phyloP scores from a whole-genome alignment of 2,329 filamentous ascomycete species.

The Scorias spongiosa region DNA sequence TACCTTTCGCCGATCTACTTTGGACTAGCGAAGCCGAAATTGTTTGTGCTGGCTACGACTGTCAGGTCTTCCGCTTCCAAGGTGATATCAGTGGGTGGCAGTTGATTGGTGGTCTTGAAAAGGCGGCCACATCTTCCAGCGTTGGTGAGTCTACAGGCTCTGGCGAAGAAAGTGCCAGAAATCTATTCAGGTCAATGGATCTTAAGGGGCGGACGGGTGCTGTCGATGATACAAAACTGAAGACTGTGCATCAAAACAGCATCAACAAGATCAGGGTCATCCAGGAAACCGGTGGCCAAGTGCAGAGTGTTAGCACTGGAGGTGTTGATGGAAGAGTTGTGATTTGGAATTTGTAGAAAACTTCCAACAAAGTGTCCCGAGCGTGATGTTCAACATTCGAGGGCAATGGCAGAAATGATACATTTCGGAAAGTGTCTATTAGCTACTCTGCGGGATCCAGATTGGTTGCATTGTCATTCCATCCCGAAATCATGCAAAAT shows the following conservation, averaged over 20 bases:
- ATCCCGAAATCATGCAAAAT: no score
- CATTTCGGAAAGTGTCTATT: no score
- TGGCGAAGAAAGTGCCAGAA: conserved; percentile 81
- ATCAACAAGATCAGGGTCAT: conserved; percentile 72
- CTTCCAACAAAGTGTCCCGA: no score
- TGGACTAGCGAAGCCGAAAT: conserved; percentile 91
- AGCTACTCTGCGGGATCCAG: no score
- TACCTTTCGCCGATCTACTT: conserved; percentile 83
- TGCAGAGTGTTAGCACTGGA: conserved; percentile 60
- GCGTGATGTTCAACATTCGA: no score
- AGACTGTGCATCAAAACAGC: conserved; percentile 93
- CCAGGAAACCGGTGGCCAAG: conserved; percentile 43
- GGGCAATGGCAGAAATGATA: no score
- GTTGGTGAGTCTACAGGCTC: conserved; percentile 39
- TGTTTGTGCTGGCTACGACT: conserved; percentile 80
- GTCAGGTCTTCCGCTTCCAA: conserved; percentile 77
- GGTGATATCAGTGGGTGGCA: conserved; percentile 72
- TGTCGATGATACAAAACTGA: conserved; percentile 74
- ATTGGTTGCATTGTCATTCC: no score
- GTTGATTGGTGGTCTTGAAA: conserved; percentile 63
- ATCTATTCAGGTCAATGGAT: conserved; percentile 99
- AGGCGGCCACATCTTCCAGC: conserved; percentile 29
- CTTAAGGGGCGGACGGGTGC: conserved; percentile 63
- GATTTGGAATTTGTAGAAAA: conserved; percentile 28
- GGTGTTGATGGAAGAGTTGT: conserved; percentile 34